These are phyloP conservation scores for Salvia hispanica DNA, from an alignment of 257 asterid species.

Conservation along the genomic window DNA sequence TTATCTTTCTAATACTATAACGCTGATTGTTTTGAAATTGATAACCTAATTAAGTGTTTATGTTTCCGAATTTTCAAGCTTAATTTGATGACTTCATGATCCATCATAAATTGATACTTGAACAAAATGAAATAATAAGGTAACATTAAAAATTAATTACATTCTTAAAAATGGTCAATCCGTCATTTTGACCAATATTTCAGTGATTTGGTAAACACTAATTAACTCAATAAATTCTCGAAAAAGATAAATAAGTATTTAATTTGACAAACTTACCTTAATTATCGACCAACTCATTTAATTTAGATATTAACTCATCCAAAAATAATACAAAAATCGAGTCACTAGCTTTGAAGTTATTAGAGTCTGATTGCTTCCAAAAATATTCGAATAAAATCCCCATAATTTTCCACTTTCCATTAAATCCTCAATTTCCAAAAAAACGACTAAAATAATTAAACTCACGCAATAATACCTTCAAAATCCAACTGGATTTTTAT, in stretches of 20 bases:
- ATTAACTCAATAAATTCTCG: background rate
- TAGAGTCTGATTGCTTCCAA: background rate
- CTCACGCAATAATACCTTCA: background rate
- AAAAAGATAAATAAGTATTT: background rate
- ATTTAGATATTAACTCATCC: background rate
- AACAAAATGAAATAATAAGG: background rate
- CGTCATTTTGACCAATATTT: background rate
- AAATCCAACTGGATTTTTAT: too few species aligned
- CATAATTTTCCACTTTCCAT: background rate
- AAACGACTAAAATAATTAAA: background rate
- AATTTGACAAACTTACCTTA: background rate
- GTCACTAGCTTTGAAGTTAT: too few species aligned
- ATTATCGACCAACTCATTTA: background rate
- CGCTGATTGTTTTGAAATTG: too few species aligned
- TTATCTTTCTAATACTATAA: too few species aligned
- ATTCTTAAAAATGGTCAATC: background rate
- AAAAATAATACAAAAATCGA: too few species aligned
- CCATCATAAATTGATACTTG: background rate
- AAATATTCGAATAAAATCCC: background rate
- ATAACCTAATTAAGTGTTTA: too few species aligned
- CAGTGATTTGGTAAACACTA: background rate
- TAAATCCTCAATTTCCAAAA: background rate
- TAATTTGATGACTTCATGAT: background rate
- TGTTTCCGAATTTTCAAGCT: background rate
- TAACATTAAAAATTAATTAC: background rate